Evolutionary conservation across 2,329 filamentous ascomycete genomes (phyloP).

Genomic region (Fusarium fracticaudum): DNA sequence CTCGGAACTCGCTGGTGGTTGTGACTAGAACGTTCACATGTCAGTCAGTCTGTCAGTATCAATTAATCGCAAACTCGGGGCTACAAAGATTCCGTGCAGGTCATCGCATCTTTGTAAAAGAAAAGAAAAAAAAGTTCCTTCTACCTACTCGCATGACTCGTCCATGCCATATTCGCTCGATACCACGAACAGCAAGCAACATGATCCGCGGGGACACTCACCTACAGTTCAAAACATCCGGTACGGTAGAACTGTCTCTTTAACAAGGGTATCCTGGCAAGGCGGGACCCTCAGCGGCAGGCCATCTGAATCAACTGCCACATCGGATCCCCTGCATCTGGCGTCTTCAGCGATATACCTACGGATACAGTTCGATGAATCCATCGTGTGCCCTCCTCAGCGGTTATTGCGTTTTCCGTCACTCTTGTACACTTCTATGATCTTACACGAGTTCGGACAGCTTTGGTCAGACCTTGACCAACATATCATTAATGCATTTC

Average conservation of each 20-base stretch:
- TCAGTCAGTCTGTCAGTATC: background rate
- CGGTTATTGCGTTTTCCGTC: constrained; percentile 9
- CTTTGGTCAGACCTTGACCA: background rate
- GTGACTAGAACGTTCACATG: constrained; percentile 1
- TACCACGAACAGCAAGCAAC: constrained; percentile 8
- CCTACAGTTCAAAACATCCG: constrained; percentile 32
- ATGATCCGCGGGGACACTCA: constrained; percentile 24
- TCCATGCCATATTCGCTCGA: constrained; percentile 2
- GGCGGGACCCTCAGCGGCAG: constrained; percentile 30
- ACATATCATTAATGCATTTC: background rate
- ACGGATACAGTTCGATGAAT: background rate
- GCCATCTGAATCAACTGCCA: constrained; percentile 39
- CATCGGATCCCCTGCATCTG: constrained; percentile 38
- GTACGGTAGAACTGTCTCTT: constrained; percentile 26
- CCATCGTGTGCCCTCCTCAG: background rate
- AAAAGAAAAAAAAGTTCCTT: constrained; percentile 3
- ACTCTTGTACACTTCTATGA: constrained; percentile 6
- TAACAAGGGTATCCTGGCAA: constrained; percentile 35
- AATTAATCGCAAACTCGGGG: background rate
- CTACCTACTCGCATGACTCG: constrained; percentile 21
- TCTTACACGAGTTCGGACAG: background rate
- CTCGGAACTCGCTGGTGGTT: background rate
- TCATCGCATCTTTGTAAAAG: background rate
- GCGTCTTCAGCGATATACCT: constrained; percentile 1
- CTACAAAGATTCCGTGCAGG: constrained; percentile 29